A percentile compares a stretch with the other conserved stretches of the same genome.
Evolutionary conservation across 208 protist genomes (phyloP).

Genomic region (Porcisia deanei): DNA sequence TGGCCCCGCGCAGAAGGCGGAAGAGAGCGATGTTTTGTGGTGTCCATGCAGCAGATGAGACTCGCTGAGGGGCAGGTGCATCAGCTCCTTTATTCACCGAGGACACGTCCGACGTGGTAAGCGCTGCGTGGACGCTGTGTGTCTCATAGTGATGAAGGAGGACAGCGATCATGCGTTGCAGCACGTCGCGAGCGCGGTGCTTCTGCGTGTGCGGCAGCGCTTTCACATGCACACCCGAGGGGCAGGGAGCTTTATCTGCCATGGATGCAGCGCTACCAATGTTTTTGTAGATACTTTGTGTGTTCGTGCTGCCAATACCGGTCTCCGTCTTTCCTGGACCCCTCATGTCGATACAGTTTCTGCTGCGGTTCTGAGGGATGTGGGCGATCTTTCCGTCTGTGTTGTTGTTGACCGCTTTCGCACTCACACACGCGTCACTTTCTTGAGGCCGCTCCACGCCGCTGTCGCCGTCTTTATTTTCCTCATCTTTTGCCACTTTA

Average conservation of each 20-base stretch:
- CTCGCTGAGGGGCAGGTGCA: background rate
- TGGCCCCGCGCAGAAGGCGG: constrained; percentile 42
- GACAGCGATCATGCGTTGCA: constrained; percentile 32
- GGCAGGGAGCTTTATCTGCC: background rate
- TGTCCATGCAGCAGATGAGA: constrained; percentile 30
- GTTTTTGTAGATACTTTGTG: background rate
- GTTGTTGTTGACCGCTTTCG: constrained; percentile 1
- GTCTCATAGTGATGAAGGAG: constrained; percentile 28
- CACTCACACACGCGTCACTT: background rate
- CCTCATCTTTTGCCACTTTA: background rate
- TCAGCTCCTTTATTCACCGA: background rate
- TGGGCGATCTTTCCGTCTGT: background rate
- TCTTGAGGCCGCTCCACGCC: background rate
- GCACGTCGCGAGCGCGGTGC: constrained; percentile 29
- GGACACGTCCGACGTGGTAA: background rate
- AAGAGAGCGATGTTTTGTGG: constrained; percentile 42
- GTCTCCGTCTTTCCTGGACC: background rate
- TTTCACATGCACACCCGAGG: background rate
- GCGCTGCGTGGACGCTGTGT: background rate
- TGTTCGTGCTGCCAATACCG: background rate
- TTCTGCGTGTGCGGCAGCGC: constrained; percentile 9
- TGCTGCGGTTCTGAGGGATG: constrained; percentile 2
- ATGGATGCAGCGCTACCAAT: background rate
- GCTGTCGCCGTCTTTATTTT: background rate
- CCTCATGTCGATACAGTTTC: background rate